A percentile compares a stretch with the other conserved stretches of the same genome.
Evolutionary conservation across 1,284 basidiomycete genomes (phyloP).

Genomic region (Leccinum huronense): DNA sequence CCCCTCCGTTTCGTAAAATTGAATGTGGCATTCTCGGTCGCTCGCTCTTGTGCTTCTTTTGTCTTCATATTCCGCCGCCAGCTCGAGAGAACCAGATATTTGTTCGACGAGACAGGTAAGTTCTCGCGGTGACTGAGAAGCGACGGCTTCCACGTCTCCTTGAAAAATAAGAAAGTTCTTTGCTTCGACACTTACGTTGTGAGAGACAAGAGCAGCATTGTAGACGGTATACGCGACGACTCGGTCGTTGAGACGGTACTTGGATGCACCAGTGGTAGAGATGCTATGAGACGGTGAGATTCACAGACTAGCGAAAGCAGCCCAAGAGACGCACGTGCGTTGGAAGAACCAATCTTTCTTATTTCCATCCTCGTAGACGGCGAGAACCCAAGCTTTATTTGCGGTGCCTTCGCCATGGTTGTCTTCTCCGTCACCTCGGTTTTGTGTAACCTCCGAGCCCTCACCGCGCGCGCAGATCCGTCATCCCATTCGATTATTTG

Average conservation of each 20-base stretch:
- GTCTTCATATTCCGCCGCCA: constrained; percentile 89
- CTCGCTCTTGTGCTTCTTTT: constrained; percentile 83
- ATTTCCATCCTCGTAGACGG: constrained; percentile 79
- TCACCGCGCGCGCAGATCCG: background rate
- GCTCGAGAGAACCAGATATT: constrained; percentile 91
- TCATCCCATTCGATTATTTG: background rate
- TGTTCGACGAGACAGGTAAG: constrained; percentile 92
- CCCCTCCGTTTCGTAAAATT: constrained; percentile 93
- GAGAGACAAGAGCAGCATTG: constrained; percentile 79
- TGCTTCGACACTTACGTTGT: constrained; percentile 98
- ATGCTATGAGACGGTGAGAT: constrained; percentile 55
- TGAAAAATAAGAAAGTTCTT: constrained; percentile 99
- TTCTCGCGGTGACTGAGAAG: constrained; percentile 91
- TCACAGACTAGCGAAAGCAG: background rate
- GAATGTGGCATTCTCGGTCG: constrained; percentile 90
- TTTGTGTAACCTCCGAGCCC: too few relatives aligned
- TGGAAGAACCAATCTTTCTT: constrained; percentile 89
- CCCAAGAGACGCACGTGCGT: constrained; percentile 65
- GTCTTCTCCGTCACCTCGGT: constrained; percentile 56
- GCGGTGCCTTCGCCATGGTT: constrained; percentile 78
- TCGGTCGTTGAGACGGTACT: constrained; percentile 82
- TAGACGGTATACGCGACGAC: constrained; percentile 83
- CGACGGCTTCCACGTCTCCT: constrained; percentile 98
- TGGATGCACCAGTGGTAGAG: constrained; percentile 80
- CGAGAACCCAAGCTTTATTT: constrained; percentile 92